phyloP scores from a whole-genome alignment of 164 flowering plant species.

The Nelumbo lutea region DNA sequence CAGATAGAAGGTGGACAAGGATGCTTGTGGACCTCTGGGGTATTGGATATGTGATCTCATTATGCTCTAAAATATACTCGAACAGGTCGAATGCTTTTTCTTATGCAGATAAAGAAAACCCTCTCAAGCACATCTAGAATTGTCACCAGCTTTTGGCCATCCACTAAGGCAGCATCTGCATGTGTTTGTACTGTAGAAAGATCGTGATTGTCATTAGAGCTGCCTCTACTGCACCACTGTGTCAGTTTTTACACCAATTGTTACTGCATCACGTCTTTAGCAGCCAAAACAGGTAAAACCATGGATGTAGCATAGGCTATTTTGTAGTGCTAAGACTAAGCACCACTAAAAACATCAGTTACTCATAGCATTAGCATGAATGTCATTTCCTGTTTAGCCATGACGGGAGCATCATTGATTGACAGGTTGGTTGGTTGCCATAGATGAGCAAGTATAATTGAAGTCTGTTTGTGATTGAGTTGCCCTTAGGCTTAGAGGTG shows the following conservation, averaged over 20 bases:
- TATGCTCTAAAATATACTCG: constrained; percentile 9
- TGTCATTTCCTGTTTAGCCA: not conserved
- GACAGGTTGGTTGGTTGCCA: constrained; percentile 12
- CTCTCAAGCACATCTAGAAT: constrained; percentile 22
- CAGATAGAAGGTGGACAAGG: constrained; percentile 19
- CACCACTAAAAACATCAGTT: constrained; percentile 15
- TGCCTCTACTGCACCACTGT: constrained; percentile 21
- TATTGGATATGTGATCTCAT: constrained; percentile 1
- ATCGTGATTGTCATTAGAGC: constrained; percentile 20
- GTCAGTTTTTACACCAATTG: constrained; percentile 19
- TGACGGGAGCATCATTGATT: not conserved
- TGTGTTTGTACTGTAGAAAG: constrained; percentile 12
- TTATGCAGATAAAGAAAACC: constrained; percentile 13
- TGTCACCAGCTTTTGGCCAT: constrained; percentile 12
- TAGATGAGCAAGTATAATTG: constrained; percentile 20
- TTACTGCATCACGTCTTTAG: constrained; percentile 23
- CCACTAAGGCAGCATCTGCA: constrained; percentile 12
- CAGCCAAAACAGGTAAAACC: constrained; percentile 25
- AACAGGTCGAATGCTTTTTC: constrained; percentile 19
- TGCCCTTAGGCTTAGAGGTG: constrained; percentile 24
- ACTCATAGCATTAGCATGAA: not conserved
- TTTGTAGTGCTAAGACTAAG: not conserved
- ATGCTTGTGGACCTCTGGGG: constrained; percentile 11
- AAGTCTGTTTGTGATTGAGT: constrained; percentile 22
- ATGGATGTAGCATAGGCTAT: constrained; percentile 16